Evolutionary conservation across 2,329 filamentous ascomycete species (phyloP), one percentile per base, ranked within the genome.

Genomic region (Curvularia eragrostidis): DNA sequence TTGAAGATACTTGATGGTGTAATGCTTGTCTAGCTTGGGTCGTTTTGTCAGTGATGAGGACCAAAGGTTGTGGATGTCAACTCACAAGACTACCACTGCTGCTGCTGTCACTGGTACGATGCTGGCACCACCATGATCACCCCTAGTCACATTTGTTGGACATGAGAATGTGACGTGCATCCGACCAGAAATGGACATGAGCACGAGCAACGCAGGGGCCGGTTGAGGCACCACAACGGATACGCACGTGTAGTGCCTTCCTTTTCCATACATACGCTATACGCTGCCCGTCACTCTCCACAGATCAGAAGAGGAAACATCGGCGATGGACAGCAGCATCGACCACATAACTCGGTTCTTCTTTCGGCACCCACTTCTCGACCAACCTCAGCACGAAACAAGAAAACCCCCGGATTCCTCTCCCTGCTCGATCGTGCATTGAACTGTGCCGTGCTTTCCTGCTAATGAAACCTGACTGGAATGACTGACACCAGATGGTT

Each of bases 1-100:
- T 59, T 59, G 59, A 59, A 62, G 53, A 60, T 43, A 34, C 59
- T 61, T 39, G 54, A 52, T 56, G 57, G 56, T 60, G 54, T 49
- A 53, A 56, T 44, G 49, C 53, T 53, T 48, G 39, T 34, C 15
- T 34, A 21, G 19, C 21, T 50, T 52, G 42, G n/a, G 21, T 39
- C 12, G 10, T 48, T 19, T 43, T 23, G 30, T 51, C 38, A 51
- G 43, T 21, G 13, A 30, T 28, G 38, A 26, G 51, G 28, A 34
- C 19, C 8, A 39, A 19, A 24, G 43, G 24, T 43, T 39, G n/a
- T 34, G 19, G 7, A 36, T n/a, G 38, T 28, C 38, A 50, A 30
- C 15, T 26, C 8, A 26, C 42, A 42, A 12, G 12, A n/a, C 34
- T 13, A 21, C 42, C 13, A 18, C 15, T 23, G 23, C 23, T 43